Conservation (phyloP, 352 stramenopile species). For the Globisporangium nunn region DNA sequence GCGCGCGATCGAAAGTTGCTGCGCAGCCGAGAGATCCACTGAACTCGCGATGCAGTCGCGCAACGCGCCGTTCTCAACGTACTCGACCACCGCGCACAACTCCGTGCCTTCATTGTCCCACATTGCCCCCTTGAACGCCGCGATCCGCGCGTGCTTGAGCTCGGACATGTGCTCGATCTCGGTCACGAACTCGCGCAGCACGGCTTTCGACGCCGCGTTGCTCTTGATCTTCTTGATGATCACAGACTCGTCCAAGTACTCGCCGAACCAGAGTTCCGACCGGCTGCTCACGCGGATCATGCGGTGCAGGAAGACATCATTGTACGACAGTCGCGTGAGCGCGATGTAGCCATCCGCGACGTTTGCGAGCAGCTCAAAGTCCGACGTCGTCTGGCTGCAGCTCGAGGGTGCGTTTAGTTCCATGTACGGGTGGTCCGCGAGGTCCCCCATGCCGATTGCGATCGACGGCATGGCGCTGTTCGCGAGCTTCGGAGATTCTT, state of each 20-base stretch:
- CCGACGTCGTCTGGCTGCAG: constrained; percentile 66
- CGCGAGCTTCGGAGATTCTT: constrained; percentile 39
- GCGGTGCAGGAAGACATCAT: constrained; percentile 65
- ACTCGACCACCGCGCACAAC: constrained; percentile 68
- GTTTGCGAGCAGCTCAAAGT: constrained; percentile 64
- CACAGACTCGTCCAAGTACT: constrained; percentile 56
- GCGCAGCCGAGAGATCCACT: constrained; percentile 37
- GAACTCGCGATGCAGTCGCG: constrained; percentile 43
- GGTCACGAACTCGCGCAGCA: constrained; percentile 72
- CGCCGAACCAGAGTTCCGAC: constrained; percentile 69
- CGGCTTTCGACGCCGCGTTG: constrained; percentile 49
- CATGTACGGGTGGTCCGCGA: constrained; percentile 55
- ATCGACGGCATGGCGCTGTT: constrained; percentile 45
- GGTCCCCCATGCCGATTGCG: constrained; percentile 46
- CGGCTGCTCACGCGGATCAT: constrained; percentile 66
- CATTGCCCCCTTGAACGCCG: constrained; percentile 63
- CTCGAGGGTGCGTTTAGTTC: constrained; percentile 33
- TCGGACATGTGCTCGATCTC: constrained; percentile 75
- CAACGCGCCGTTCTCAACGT: constrained; percentile 55
- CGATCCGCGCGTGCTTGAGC: constrained; percentile 59
- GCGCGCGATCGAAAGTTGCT: constrained; percentile 59
- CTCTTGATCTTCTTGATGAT: constrained; percentile 82
- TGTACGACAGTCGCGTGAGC: constrained; percentile 56
- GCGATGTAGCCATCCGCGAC: constrained; percentile 63
- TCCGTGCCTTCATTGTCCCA: constrained; percentile 67